Conservation (phyloP, 192 early-diverging fungal species). For the Mortierella hygrophila region DNA sequence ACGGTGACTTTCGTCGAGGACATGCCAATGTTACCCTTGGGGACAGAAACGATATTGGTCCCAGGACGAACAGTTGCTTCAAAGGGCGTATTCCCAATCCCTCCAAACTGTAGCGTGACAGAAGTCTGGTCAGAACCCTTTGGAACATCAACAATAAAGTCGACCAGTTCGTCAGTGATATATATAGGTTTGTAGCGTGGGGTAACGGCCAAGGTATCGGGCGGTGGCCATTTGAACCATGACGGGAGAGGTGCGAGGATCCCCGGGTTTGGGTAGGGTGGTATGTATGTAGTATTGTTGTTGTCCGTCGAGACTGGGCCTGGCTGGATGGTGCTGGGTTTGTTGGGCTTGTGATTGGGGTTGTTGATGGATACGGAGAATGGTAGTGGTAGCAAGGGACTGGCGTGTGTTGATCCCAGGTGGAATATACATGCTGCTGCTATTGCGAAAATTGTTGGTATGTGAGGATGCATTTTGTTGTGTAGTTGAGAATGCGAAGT, state of each 20-base stretch:
- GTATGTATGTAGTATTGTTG: background rate
- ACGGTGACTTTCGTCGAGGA: background rate
- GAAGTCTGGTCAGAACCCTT: background rate
- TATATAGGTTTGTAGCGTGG: slow-evolving; percentile 6
- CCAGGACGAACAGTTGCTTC: background rate
- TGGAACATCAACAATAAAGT: slow-evolving; percentile 12
- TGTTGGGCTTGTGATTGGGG: too few species aligned
- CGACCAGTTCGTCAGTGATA: background rate
- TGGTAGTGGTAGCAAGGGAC: too few species aligned
- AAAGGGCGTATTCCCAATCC: background rate
- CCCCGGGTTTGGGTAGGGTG: background rate
- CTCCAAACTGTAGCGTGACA: background rate
- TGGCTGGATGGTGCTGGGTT: too few species aligned
- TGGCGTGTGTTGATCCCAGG: too few species aligned
- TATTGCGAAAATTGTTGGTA: too few species aligned
- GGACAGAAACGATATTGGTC: background rate
- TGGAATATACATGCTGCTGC: too few species aligned
- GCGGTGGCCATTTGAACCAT: background rate
- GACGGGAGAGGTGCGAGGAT: background rate
- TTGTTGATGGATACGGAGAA: too few species aligned
- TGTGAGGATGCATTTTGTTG: too few species aligned
- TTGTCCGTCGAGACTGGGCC: background rate
- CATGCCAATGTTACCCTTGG: background rate
- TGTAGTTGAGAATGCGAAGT: too few species aligned
- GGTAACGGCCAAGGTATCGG: slow-evolving; percentile 7